Evolutionary conservation across 2,329 filamentous ascomycete genomes (phyloP), one percentile per base, ranked within the genome.

Genomic region (Exophiala spinifera): DNA sequence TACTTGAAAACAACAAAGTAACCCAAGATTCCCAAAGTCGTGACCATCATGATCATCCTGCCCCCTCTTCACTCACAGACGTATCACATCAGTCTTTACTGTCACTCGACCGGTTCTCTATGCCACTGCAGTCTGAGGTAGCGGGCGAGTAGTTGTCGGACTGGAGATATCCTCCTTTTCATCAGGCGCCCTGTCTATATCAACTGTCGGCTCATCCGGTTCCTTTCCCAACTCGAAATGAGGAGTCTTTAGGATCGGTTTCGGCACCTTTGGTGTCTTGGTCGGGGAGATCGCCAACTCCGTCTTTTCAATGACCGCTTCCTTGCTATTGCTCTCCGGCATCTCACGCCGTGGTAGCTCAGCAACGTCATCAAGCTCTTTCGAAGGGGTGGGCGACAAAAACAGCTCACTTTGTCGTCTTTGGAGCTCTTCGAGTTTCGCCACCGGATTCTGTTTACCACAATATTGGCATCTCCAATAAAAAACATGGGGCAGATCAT

Each of bases 401-500:
- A 89, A 72, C 51, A 80, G 76, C 63, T 85, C 81, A 51, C 80
- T 83, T 71, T 89, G 86, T 65, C 83, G 79, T 66, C 78, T 77
- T 55, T 82, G 84, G 60, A 91, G 77, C 70, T 86, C 84, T 69
- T 87, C 83, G 64, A 91, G 81, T 72, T 85, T 84, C 58, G 74
- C 79, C 64, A 79, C 73, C 56, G 88, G 88, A 72, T 91, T 86
- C 86, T 89, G 70, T 76, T 62, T 66, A 65, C 69, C 72, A 75
- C 63, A 70, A 59, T 61, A 63, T 65, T 65, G 62, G 62, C 62
- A 64, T 60, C 59, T 63, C 56, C 60, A 60, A 49, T 63, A 61
- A 61, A 68, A 59, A 62, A 62, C 73, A 49, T 51, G 56, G 47
- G 31, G 46, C 49, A 56, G 50, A 53, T 59, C 53, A 58, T 51